A percentile compares a stretch with the other conserved stretches of the same genome.
Conservation (phyloP, 495 filamentous ascomycete genomes). For the Staphylotrichum tortipilum region DNA sequence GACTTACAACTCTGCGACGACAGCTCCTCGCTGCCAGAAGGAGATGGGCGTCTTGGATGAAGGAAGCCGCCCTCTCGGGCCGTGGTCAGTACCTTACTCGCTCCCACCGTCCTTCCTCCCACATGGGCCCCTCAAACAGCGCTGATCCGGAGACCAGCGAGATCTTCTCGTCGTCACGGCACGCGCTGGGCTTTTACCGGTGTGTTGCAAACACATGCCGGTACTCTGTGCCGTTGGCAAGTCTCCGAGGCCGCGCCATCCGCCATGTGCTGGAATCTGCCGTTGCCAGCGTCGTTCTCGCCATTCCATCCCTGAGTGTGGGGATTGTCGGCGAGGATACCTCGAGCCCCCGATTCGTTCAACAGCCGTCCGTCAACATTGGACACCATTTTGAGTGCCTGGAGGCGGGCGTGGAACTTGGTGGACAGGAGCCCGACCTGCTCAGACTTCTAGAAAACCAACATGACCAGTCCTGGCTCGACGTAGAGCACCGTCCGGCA, state of each 20-base stretch:
- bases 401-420: not conserved
- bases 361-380: constrained; percentile 21
- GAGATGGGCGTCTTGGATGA: not conserved
- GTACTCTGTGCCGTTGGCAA: constrained; percentile 14
- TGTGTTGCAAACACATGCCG: constrained; percentile 28
- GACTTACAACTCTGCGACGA: too few species aligned
- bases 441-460: constrained; percentile 11
- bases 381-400: constrained; percentile 22
- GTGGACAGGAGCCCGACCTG: constrained; percentile 12
- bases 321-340: constrained; percentile 23
- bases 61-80: constrained; percentile 12
- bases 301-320: constrained; percentile 23
- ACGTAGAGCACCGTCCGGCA: constrained; percentile 17
- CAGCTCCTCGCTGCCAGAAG: not conserved
- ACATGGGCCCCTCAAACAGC: too few species aligned
- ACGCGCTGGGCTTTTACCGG: constrained; percentile 24
- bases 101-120: too few species aligned
- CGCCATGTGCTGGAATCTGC: constrained; percentile 16
- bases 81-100: too few species aligned
- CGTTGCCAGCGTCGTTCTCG: constrained; percentile 25
- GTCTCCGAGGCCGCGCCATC: not conserved
- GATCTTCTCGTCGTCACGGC: constrained; percentile 22
- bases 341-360: constrained; percentile 22
- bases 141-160: constrained; percentile 11
- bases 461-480: constrained; percentile 20